Conservation (phyloP, 305 asterid species). For the Withania somnifera region DNA sequence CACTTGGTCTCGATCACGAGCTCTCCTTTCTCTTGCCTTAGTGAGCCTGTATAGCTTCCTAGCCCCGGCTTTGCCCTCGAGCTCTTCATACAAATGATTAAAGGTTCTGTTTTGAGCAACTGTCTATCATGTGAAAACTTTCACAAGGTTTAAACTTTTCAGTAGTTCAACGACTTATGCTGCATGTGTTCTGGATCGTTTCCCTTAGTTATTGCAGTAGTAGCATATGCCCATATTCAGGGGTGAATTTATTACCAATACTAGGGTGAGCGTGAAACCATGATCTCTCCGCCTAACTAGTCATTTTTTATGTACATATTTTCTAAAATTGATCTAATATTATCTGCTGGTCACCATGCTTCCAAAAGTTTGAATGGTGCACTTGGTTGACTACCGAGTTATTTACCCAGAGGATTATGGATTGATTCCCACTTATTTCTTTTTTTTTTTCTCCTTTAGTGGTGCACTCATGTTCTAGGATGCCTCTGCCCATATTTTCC, state of each 20-base stretch:
- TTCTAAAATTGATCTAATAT: no score
- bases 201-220: neutral
- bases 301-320: no score
- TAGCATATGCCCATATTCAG: neutral
- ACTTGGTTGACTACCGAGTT: neutral
- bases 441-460: neutral
- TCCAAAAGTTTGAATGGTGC: neutral
- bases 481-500: neutral
- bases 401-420: neutral
- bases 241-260: neutral
- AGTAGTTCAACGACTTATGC: neutral
- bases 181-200: neutral
- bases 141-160: neutral
- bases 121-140: neutral
- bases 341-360: neutral
- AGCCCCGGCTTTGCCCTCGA: neutral
- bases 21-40: neutral
- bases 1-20: neutral
- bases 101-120: neutral
- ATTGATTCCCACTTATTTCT: neutral
- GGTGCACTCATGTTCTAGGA: neutral
- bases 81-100: neutral
- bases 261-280: neutral
- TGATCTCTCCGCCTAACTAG: neutral
- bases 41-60: neutral